A percentile compares a stretch with the other conserved stretches of the same genome.
phyloP scores from a whole-genome alignment of 768 basidiomycete species.

The Lepiota venenata region DNA sequence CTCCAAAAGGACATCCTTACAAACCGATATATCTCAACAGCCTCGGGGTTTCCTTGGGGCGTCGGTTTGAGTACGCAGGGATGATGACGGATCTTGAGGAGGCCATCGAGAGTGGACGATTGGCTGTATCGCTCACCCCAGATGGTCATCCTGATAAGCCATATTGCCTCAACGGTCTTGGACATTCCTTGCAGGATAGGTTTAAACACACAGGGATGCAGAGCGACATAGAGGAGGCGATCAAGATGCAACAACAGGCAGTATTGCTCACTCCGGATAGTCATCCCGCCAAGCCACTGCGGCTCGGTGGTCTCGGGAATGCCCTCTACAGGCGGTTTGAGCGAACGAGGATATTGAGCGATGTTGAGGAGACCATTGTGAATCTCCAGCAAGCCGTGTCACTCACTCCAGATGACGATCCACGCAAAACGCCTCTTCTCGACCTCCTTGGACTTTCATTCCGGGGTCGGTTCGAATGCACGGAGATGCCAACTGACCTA shows the following conservation, averaged over 20 bases:
- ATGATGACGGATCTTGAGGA: neutral
- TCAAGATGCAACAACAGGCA: too few relatives aligned
- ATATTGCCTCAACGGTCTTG: too few relatives aligned
- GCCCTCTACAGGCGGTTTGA: slow-evolving; percentile 18
- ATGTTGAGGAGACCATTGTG: neutral
- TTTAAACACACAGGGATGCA: too few relatives aligned
- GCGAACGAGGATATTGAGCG: neutral
- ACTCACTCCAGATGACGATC: neutral
- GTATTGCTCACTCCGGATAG: too few relatives aligned
- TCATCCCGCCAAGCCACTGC: too few relatives aligned
- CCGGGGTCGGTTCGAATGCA: neutral
- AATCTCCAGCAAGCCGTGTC: neutral
- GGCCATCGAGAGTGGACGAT: slow-evolving; percentile 17
- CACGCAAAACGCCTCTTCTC: neutral
- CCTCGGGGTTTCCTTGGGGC: neutral
- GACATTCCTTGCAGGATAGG: too few relatives aligned
- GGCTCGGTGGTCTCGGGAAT: slow-evolving; percentile 8
- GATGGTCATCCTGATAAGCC: slow-evolving; percentile 10
- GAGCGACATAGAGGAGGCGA: too few relatives aligned
- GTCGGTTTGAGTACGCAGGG: neutral
- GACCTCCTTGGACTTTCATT: neutral
- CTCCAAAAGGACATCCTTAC: neutral
- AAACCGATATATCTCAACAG: neutral
- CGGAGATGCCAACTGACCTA: neutral
- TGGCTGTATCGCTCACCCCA: slow-evolving; percentile 18